These are phyloP conservation scores for Croton laevigatus DNA, from an alignment of 441 rosid genomes.

Conservation along the genomic window DNA sequence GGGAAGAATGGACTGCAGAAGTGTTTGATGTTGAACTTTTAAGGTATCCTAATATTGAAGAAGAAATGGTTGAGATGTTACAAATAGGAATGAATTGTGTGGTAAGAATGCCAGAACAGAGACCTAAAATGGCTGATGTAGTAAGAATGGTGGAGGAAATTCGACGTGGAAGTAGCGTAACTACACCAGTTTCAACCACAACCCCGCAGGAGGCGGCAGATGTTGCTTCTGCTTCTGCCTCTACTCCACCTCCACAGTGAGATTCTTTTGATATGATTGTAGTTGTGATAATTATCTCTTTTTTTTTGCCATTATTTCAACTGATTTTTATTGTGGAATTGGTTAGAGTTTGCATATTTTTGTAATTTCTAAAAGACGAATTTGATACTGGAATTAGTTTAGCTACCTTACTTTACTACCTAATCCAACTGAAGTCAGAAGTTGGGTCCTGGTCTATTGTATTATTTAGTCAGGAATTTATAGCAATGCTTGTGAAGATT, in stretches of 20 bases:
- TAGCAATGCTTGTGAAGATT: conserved; percentile 12
- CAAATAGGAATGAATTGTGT: conserved; percentile 86
- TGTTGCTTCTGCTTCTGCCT: conserved; percentile 46
- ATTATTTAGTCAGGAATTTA: conserved; percentile 15
- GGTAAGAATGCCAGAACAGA: conserved; percentile 61
- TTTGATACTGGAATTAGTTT: conserved; percentile 22
- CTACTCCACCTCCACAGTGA: conserved; percentile 19
- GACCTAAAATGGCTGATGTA: conserved; percentile 66
- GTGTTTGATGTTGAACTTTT: conserved; percentile 83
- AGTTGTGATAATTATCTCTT: conserved; percentile 8
- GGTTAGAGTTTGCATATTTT: conserved; percentile 7
- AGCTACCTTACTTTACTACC: conserved; percentile 16
- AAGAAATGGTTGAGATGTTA: conserved; percentile 94
- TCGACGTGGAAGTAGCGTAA: conserved; percentile 31
- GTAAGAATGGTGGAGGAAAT: conserved; percentile 73
- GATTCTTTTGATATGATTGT: conserved; percentile 12
- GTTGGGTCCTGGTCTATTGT: conserved; percentile 14
- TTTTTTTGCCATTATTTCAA: background rate
- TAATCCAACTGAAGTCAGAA: conserved; percentile 15
- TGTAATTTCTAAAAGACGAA: conserved; percentile 1
- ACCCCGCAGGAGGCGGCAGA: conserved; percentile 40
- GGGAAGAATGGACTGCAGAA: conserved; percentile 98
- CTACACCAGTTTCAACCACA: conserved; percentile 37
- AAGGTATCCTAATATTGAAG: conserved; percentile 83
- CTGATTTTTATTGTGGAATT: conserved; percentile 3